These are phyloP conservation scores for Auricularia cornea DNA, from an alignment of 768 basidiomycete species.

Conservation along the genomic window DNA sequence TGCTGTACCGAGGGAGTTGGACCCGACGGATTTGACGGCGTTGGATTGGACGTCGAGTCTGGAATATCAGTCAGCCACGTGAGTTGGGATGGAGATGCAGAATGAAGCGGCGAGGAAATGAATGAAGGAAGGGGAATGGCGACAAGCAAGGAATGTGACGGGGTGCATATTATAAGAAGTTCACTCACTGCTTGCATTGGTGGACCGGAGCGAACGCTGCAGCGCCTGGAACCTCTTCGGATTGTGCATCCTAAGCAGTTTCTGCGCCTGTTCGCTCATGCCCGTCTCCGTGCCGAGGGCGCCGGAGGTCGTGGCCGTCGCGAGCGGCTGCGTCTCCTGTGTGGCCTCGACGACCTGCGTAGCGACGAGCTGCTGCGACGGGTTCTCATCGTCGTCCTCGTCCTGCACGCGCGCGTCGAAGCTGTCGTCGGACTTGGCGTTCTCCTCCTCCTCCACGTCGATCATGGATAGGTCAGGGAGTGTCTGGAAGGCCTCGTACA, in stretches of 20 bases:
- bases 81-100: no score
- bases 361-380: neutral
- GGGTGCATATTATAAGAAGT: no score
- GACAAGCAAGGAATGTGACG: no score
- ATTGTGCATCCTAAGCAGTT: neutral
- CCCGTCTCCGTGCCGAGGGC: neutral
- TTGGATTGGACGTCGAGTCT: no score
- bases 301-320: neutral
- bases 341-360: neutral
- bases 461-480: neutral
- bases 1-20: no score
- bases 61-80: no score
- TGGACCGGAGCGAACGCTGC: neutral
- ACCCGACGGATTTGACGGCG: no score
- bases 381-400: neutral
- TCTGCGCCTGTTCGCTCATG: neutral
- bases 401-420: neutral
- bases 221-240: neutral
- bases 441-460: neutral
- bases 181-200: neutral
- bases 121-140: no score
- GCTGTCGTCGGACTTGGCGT: neutral
- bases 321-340: neutral
- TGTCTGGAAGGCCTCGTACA: neutral
- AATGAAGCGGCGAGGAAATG: no score